Percentiles rank a stretch among this genome's conserved stretches.
These are phyloP conservation scores for Prunus fruticosa DNA, from an alignment of 306 rosid genomes.

Conservation along the genomic window DNA sequence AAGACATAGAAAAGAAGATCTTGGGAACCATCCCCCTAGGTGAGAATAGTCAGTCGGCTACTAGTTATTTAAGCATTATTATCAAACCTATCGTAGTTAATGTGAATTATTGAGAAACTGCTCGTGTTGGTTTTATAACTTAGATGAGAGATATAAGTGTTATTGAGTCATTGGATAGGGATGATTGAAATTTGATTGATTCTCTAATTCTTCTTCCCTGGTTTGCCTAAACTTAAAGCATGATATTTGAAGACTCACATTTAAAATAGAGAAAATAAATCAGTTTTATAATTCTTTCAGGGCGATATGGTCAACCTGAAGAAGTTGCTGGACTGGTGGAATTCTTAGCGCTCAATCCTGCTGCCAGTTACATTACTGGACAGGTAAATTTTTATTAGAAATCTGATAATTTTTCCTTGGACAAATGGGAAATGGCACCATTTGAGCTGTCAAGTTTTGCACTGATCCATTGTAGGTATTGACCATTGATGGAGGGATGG, in stretches of 20 bases:
- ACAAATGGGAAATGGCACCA: background rate
- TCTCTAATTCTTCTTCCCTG: background rate
- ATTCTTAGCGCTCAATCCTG: constrained; percentile 84
- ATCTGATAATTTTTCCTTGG: background rate
- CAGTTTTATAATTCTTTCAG: constrained; percentile 39
- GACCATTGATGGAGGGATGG: constrained; percentile 96
- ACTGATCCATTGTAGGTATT: constrained; percentile 47
- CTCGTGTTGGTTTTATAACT: background rate
- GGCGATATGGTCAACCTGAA: constrained; percentile 92
- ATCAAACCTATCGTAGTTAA: background rate
- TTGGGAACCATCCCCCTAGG: constrained; percentile 84
- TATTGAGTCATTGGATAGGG: background rate
- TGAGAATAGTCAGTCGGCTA: constrained; percentile 26
- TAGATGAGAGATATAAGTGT: background rate
- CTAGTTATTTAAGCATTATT: background rate
- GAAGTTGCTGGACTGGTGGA: constrained; percentile 98
- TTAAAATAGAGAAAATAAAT: background rate
- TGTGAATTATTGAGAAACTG: background rate
- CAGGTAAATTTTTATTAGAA: constrained; percentile 40
- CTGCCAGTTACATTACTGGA: constrained; percentile 89
- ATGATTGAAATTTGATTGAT: background rate
- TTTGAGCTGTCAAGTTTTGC: background rate
- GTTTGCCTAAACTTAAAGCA: background rate
- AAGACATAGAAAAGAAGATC: constrained; percentile 83
- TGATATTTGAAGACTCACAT: background rate